Percentiles rank a stretch among this genome's conserved stretches.
Conservation (phyloP, 2,329 filamentous ascomycete species). For the Xylaria sp. region DNA sequence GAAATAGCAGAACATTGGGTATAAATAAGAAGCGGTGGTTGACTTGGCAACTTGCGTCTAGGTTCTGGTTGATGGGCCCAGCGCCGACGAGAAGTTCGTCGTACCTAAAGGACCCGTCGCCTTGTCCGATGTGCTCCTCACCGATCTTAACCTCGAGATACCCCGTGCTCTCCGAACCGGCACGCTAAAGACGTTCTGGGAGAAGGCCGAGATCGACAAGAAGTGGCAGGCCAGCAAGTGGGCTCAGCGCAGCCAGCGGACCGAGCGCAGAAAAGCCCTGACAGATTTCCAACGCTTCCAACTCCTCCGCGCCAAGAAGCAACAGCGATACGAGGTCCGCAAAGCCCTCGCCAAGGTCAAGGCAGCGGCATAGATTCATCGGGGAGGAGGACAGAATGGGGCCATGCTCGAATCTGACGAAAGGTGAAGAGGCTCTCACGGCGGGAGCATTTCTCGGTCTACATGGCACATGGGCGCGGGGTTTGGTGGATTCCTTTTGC, state of each 20-base stretch:
- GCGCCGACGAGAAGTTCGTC: constrained; percentile 79
- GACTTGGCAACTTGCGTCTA: constrained; percentile 57
- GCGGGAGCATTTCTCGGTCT: constrained; percentile 39
- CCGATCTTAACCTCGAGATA: constrained; percentile 87
- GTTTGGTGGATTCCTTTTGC: constrained; percentile 66
- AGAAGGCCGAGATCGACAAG: constrained; percentile 87
- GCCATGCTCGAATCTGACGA: constrained; percentile 31
- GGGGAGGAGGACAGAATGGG: constrained; percentile 35
- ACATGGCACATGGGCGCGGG: constrained; percentile 61
- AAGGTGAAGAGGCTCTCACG: constrained; percentile 55
- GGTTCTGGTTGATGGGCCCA: constrained; percentile 96
- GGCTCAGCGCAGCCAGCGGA: constrained; percentile 92
- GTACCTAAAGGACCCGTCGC: constrained; percentile 88
- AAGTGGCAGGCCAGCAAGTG: constrained; percentile 93
- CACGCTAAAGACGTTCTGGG: constrained; percentile 88
- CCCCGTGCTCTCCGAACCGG: constrained; percentile 86
- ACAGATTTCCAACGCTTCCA: constrained; percentile 99
- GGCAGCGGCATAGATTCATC: constrained; percentile 74
- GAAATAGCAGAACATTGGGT: constrained; percentile 19
- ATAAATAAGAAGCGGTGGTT: constrained; percentile 44
- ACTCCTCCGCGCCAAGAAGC: constrained; percentile 99
- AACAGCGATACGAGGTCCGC: constrained; percentile 97
- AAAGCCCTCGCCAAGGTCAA: constrained; percentile 96
- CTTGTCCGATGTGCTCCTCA: constrained; percentile 87
- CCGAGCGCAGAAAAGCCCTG: constrained; percentile 86